phyloP scores from a whole-genome alignment of 306 rosid species.

The Rosa persica region DNA sequence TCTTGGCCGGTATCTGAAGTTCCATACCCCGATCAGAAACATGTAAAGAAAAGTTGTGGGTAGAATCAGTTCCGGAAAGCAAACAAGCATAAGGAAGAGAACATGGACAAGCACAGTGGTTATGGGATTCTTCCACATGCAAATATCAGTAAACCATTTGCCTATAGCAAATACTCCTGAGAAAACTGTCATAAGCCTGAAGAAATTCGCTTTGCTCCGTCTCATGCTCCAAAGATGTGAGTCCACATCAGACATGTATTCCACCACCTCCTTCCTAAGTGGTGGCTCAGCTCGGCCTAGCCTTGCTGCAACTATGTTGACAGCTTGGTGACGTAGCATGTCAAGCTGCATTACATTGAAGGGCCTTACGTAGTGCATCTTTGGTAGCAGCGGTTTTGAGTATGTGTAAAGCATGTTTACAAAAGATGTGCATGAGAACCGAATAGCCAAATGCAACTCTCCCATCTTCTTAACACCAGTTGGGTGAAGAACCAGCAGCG shows the following conservation, averaged over 20 bases:
- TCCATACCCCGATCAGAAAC: conserved; percentile 58
- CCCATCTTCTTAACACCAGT: conserved; percentile 54
- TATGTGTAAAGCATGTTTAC: conserved; percentile 44
- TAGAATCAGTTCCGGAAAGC: conserved; percentile 49
- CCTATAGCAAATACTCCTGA: conserved; percentile 45
- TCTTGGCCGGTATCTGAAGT: conserved; percentile 52
- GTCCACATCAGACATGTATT: conserved; percentile 61
- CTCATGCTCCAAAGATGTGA: conserved; percentile 61
- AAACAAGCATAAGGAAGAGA: conserved; percentile 54
- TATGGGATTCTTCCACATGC: conserved; percentile 55
- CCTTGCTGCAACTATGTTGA: conserved; percentile 48
- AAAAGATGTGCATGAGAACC: conserved; percentile 52
- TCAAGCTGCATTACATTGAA: conserved; percentile 43
- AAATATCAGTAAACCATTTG: conserved; percentile 47
- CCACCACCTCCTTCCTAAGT: conserved; percentile 47
- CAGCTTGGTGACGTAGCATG: conserved; percentile 52
- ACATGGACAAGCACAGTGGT: conserved; percentile 50
- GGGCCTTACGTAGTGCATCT: conserved; percentile 54
- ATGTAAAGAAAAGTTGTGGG: conserved; percentile 52
- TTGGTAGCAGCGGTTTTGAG: conserved; percentile 48
- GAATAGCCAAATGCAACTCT: conserved; percentile 49
- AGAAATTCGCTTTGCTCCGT: conserved; percentile 48
- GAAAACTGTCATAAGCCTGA: conserved; percentile 46
- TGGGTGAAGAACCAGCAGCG: conserved; percentile 48
- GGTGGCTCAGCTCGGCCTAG: conserved; percentile 54